Conservation (phyloP, 306 rosid genomes). For the Argentina anserina region DNA sequence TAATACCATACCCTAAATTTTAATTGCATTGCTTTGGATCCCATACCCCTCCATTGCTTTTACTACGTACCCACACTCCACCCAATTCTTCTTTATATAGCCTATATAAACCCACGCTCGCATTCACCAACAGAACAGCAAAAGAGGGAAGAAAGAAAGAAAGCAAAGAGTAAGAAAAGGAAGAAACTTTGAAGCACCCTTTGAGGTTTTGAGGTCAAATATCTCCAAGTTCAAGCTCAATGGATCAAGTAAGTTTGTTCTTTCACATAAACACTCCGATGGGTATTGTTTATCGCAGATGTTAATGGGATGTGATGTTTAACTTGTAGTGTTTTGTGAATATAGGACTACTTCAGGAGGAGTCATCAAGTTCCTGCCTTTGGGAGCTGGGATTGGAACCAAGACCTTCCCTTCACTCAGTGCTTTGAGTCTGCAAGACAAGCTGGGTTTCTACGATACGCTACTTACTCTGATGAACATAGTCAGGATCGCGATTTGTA, state of each 20-base stretch:
- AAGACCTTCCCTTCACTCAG: constrained; percentile 69
- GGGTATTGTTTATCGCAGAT: neutral
- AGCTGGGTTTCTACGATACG: constrained; percentile 47
- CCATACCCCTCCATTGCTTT: constrained; percentile 18
- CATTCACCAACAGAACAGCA: constrained; percentile 7
- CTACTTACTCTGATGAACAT: constrained; percentile 44
- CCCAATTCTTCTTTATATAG: constrained; percentile 27
- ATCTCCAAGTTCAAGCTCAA: constrained; percentile 5
- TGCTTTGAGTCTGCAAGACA: constrained; percentile 82
- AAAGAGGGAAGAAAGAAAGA: constrained; percentile 3
- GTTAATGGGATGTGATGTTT: neutral
- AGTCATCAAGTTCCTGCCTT: constrained; percentile 67
- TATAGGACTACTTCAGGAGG: constrained; percentile 57
- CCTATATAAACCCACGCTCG: constrained; percentile 33
- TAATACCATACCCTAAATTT: constrained; percentile 10
- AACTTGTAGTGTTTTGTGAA: neutral
- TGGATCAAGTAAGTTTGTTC: constrained; percentile 16
- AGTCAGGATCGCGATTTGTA: constrained; percentile 54
- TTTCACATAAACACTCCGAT: neutral
- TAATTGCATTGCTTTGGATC: constrained; percentile 24
- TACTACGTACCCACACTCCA: constrained; percentile 12
- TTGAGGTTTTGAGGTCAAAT: constrained; percentile 12
- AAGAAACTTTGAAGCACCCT: constrained; percentile 12
- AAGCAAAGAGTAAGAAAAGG: neutral
- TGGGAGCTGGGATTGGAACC: constrained; percentile 98